A percentile compares a stretch with the other conserved stretches of the same genome.
These are phyloP conservation scores for Boletus barrowsii DNA, from an alignment of 768 basidiomycete species.

Conservation along the genomic window DNA sequence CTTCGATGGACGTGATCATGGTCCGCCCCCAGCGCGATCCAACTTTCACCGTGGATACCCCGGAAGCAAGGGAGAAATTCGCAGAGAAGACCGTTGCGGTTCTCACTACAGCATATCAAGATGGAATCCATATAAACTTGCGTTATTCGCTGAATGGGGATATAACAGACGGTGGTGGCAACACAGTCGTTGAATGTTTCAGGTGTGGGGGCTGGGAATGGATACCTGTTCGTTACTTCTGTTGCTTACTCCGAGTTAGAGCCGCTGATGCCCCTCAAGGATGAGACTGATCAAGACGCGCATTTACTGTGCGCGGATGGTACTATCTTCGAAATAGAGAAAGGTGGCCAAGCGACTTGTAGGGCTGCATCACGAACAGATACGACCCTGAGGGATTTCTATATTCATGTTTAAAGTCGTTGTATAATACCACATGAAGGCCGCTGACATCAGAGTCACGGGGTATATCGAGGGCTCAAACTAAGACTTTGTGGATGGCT, in stretches of 20 bases:
- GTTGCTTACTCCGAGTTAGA: neutral
- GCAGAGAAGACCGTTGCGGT: constrained; percentile 51
- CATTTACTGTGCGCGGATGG: constrained; percentile 83
- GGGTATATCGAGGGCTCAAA: constrained; percentile 15
- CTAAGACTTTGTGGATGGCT: constrained; percentile 51
- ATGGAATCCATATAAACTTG: constrained; percentile 67
- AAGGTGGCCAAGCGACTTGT: constrained; percentile 57
- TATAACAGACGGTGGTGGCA: constrained; percentile 43
- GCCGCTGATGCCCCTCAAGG: constrained; percentile 38
- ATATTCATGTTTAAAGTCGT: constrained; percentile 42
- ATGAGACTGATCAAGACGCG: constrained; percentile 54
- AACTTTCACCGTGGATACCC: constrained; percentile 38
- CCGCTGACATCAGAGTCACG: neutral
- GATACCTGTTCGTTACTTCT: constrained; percentile 60
- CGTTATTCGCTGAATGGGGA: constrained; percentile 49
- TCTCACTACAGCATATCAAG: constrained; percentile 68
- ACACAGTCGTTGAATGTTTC: constrained; percentile 69
- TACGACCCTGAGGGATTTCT: constrained; percentile 35
- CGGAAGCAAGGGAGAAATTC: constrained; percentile 46
- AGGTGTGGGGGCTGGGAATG: constrained; percentile 84
- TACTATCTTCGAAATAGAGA: constrained; percentile 57
- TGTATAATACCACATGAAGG: neutral
- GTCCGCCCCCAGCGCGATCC: constrained; percentile 71
- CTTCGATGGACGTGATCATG: constrained; percentile 70
- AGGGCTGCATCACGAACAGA: constrained; percentile 36